Evolutionary conservation across 495 filamentous ascomycete genomes (phyloP).

Genomic region (Lasiosphaeriaceae sp.): DNA sequence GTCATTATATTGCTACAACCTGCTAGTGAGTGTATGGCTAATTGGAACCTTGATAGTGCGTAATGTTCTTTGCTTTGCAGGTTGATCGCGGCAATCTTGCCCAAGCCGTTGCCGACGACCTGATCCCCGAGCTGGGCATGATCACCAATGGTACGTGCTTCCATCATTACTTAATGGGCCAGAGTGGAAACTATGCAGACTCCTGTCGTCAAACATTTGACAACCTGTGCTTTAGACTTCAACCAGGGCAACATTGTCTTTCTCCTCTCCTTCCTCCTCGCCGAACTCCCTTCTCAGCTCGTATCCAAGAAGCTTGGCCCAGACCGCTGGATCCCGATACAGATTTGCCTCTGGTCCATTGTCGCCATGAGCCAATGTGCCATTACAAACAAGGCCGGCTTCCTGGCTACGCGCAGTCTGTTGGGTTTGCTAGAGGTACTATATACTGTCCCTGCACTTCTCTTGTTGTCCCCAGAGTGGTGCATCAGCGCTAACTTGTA

Average conservation of each 20-base stretch:
- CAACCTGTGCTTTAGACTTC: constrained; percentile 42
- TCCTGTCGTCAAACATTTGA: constrained; percentile 12
- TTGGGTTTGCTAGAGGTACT: constrained; percentile 60
- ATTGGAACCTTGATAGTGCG: constrained; percentile 23
- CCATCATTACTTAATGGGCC: background rate
- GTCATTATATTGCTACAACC: background rate
- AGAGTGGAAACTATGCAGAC: constrained; percentile 4
- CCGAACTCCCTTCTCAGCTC: constrained; percentile 73
- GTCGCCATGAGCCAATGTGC: constrained; percentile 66
- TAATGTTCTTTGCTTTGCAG: constrained; percentile 55
- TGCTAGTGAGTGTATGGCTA: background rate
- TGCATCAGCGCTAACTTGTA: background rate
- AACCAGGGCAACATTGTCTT: constrained; percentile 76
- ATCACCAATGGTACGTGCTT: constrained; percentile 45
- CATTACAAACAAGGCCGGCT: constrained; percentile 51
- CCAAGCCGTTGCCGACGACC: constrained; percentile 53
- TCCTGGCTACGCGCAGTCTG: constrained; percentile 57
- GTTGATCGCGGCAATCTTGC: constrained; percentile 55
- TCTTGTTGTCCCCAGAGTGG: too few relatives aligned
- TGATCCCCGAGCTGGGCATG: constrained; percentile 51
- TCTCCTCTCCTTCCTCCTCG: constrained; percentile 58
- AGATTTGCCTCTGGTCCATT: constrained; percentile 73
- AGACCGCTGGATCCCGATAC: constrained; percentile 77
- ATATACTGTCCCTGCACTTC: background rate
- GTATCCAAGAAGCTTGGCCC: constrained; percentile 71